Evolutionary conservation across 2,329 filamentous ascomycete species (phyloP).

Genomic region (Penicillium olsonii): DNA sequence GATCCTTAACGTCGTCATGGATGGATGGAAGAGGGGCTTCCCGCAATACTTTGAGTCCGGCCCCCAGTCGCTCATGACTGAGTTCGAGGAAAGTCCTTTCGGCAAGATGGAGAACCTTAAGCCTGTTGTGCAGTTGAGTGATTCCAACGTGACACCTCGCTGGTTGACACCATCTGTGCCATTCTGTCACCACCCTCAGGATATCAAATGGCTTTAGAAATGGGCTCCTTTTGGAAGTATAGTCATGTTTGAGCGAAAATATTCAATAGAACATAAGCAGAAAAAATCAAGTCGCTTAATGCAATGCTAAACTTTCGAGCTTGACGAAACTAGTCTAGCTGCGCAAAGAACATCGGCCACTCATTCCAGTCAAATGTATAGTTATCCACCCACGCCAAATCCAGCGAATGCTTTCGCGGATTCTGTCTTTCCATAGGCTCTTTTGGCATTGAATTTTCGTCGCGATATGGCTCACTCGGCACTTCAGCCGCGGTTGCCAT

Average conservation of each 20-base stretch:
- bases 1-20: conserved; percentile 24
- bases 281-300: neutral
- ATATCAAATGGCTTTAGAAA: conserved; percentile 7
- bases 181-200: conserved; percentile 8
- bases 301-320: neutral
- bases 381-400: conserved; percentile 2
- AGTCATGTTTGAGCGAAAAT: no score
- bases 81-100: conserved; percentile 9
- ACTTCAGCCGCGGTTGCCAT: neutral
- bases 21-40: conserved; percentile 27
- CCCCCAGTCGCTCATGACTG: conserved; percentile 8
- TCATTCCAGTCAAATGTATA: conserved; percentile 17
- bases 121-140: conserved; percentile 17
- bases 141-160: conserved; percentile 10
- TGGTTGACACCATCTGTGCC: conserved; percentile 19
- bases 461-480: neutral
- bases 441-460: neutral
- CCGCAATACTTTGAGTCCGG: conserved; percentile 12
- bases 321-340: conserved; percentile 1
- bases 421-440: neutral
- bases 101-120: conserved; percentile 15
- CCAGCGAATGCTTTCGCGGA: neutral
- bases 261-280: no score
- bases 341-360: conserved; percentile 16
- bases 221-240: conserved; percentile 9